phyloP scores from a whole-genome alignment of 2,329 filamentous ascomycete genomes.

The Apiospora phragmitis region DNA sequence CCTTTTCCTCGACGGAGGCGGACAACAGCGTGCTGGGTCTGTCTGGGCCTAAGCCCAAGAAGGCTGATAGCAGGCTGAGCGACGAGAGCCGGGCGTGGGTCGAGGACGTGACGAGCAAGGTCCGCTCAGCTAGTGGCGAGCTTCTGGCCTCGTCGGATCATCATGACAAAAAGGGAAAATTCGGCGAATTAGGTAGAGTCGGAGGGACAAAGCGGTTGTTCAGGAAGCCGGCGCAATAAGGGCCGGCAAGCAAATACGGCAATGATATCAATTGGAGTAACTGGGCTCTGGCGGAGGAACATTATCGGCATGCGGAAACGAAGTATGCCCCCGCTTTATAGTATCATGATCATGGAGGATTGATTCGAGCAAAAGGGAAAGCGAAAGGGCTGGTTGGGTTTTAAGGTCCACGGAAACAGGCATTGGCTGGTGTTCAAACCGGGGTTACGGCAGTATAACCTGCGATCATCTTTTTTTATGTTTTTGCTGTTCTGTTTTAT shows the following conservation, averaged over 20 bases:
- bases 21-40: constrained; percentile 66
- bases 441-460: background rate
- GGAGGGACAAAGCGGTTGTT: constrained; percentile 74
- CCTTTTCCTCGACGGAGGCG: constrained; percentile 54
- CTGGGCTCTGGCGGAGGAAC: background rate
- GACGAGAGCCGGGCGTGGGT: constrained; percentile 79
- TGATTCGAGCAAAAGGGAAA: constrained; percentile 1
- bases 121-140: constrained; percentile 68
- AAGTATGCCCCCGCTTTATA: background rate
- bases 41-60: constrained; percentile 67
- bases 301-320: background rate
- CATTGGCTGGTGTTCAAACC: constrained; percentile 7
- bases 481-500: background rate
- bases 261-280: background rate
- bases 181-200: constrained; percentile 71
- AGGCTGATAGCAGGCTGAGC: constrained; percentile 64
- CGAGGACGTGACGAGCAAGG: constrained; percentile 79
- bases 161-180: constrained; percentile 40
- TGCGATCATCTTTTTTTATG: background rate
- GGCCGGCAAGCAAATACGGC: background rate
- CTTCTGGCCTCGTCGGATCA: constrained; percentile 28
- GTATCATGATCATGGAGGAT: background rate
- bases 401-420: background rate
- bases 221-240: constrained; percentile 23
- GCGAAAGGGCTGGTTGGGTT: background rate